Percentiles rank a stretch among this genome's conserved stretches.
Conservation (phyloP, 75 land plant species). For the Pseudotsuga menziesii region DNA sequence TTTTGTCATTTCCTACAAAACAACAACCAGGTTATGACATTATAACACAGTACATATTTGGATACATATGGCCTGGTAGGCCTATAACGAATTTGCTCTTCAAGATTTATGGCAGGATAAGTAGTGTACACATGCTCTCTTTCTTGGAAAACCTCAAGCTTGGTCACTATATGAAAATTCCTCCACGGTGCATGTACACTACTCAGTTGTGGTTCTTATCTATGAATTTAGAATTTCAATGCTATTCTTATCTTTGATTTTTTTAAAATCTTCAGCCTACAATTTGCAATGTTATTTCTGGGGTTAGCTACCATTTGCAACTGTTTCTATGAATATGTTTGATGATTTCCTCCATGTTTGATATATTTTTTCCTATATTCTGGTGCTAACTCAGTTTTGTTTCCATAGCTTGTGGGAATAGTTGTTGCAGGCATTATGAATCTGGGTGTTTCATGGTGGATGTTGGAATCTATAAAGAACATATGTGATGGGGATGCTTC, state of each 20-base stretch:
- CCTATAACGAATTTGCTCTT: slow-evolving; percentile 88
- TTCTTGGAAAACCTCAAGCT: slow-evolving; percentile 85
- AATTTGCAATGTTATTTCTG: background rate
- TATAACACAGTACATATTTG: slow-evolving; percentile 84
- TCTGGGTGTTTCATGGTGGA: slow-evolving; percentile 83
- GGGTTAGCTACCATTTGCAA: background rate
- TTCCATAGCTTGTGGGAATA: slow-evolving; percentile 68
- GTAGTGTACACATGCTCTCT: slow-evolving; percentile 79
- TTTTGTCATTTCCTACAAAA: background rate
- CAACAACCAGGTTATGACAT: slow-evolving; percentile 96
- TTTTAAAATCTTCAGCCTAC: background rate
- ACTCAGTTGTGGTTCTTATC: slow-evolving; percentile 62
- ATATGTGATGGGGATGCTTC: slow-evolving; percentile 63
- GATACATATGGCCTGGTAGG: slow-evolving; percentile 78
- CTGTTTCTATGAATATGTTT: background rate
- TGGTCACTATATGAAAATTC: slow-evolving; percentile 95
- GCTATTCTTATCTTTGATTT: background rate
- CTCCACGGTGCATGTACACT: slow-evolving; percentile 90
- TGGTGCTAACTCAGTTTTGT: background rate
- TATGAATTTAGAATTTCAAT: background rate
- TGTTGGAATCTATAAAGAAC: slow-evolving; percentile 63
- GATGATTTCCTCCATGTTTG: background rate
- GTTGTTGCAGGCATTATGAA: slow-evolving; percentile 72
- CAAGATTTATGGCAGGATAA: slow-evolving; percentile 92
- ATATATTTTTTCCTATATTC: background rate